Conservation (phyloP, 768 basidiomycete species). For the Tulasnella sp. region DNA sequence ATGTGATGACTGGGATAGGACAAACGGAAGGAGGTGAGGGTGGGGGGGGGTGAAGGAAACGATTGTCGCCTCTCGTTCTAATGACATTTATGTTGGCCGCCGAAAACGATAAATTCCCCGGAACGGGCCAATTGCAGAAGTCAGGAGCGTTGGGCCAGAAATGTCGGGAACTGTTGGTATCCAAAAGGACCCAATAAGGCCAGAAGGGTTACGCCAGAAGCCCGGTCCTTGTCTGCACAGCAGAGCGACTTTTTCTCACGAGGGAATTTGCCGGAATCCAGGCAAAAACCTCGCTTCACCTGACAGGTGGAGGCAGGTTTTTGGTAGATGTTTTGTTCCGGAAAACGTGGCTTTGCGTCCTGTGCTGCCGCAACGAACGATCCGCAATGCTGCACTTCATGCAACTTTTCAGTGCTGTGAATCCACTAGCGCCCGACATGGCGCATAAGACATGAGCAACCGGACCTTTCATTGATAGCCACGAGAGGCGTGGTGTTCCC, state of each 20-base stretch:
- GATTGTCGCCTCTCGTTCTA: background rate
- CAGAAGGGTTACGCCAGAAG: constrained; percentile 9
- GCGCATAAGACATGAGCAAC: background rate
- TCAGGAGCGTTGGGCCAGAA: background rate
- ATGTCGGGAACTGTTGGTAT: constrained; percentile 3
- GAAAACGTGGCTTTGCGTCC: too few relatives aligned
- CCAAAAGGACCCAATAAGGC: background rate
- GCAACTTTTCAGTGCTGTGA: background rate
- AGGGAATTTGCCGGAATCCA: too few relatives aligned
- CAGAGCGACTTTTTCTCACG: too few relatives aligned
- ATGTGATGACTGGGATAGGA: background rate
- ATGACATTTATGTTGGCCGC: constrained; percentile 2
- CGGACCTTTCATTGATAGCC: constrained; percentile 2
- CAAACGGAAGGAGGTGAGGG: too few relatives aligned
- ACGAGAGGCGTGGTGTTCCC: constrained; percentile 9
- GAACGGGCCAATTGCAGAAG: constrained; percentile 4
- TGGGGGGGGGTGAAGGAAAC: constrained; percentile 1
- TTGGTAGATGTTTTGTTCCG: too few relatives aligned
- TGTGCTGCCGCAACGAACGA: background rate
- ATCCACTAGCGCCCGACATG: background rate
- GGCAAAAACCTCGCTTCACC: too few relatives aligned
- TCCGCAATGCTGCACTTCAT: background rate
- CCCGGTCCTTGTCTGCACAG: constrained; percentile 1
- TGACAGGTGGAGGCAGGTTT: too few relatives aligned
- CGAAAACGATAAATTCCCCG: constrained; percentile 5